A percentile compares a stretch with the other conserved stretches of the same genome.
Conservation (phyloP, 441 rosid species). For the Erysimum cheiri region DNA sequence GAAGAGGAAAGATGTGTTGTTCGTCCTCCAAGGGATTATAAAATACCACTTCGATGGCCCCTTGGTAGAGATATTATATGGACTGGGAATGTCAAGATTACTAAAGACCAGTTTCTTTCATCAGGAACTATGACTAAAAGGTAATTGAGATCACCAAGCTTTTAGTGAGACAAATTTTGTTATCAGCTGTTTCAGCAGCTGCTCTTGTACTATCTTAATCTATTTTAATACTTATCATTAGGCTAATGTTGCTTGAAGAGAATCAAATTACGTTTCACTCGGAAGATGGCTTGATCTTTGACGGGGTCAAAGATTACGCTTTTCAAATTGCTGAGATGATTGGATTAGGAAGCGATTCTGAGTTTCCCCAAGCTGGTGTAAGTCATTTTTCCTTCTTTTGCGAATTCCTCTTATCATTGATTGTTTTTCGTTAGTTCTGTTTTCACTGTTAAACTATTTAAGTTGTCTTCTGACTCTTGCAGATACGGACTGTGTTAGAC, state of each 20-base stretch:
- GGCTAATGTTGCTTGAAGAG: conserved; percentile 93
- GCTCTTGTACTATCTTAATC: conserved; percentile 19
- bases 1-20: conserved; percentile 57
- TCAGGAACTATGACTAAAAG: conserved; percentile 95
- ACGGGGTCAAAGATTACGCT: conserved; percentile 85
- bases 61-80: conserved; percentile 86
- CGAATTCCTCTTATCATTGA: not conserved
- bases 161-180: not conserved
- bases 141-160: conserved; percentile 34
- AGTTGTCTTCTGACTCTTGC: not conserved
- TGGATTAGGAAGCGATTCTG: conserved; percentile 84
- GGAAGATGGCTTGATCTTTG: conserved; percentile 77
- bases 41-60: conserved; percentile 87
- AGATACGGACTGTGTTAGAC: conserved; percentile 83
- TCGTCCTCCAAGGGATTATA: conserved; percentile 88
- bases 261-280: conserved; percentile 94
- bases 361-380: conserved; percentile 88
- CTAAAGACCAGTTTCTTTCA: conserved; percentile 85
- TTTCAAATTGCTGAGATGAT: conserved; percentile 92
- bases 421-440: not conserved
- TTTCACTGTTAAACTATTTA: not conserved
- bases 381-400: conserved; percentile 31
- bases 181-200: conserved; percentile 14
- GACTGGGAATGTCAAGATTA: conserved; percentile 85
- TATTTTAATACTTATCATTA: conserved; percentile 27